Base-by-base conservation (phyloP, 257 asterid species). In the Solanum tacnaense region DNA sequence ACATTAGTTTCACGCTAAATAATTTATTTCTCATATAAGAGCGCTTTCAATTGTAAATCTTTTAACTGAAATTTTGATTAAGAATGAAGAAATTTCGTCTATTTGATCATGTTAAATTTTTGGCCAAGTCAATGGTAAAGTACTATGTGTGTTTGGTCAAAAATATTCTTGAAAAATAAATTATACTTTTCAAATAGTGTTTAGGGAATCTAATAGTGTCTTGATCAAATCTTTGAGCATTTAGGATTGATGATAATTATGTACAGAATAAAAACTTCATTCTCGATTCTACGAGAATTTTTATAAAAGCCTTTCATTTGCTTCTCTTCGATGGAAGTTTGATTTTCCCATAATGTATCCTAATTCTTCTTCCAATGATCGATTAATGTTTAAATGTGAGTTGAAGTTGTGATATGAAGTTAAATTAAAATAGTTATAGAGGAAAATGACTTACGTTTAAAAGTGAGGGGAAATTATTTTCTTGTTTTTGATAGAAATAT, bases 31-130 rank as follows among this genome's bases (percentile, higher is more conserved):
- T 46, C 58, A 13, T 13, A 13, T 46, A 13, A 46, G 1, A 46
- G 20, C 18, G 0, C 4, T 56, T 56, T 56, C 9, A 2, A 52
- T 2, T 16, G 1, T 56, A 56, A 2, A 0, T 56, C 18, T 46
- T 20, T 56, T 0, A 56, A 18, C 0, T 56, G n/a, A 56, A 0
- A 56, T 18, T 56, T 0, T 56, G n/a, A 56, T 6, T 6, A 18
- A 56, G 4, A 56, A 56, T 6, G 0, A 0, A 6, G 9, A 0
- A 1, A 56, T 7, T 20, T 56, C 2, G 4, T 6, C 11, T 20
- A 56, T 56, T 7, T 56, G 5, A 56, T 7, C 5, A 20, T 23
- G 15, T n/a, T 62, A 6, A 62, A 62, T 23, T 62, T 62, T 62
- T n/a, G 7, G 31, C 5, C 13, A 62, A 62, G 71, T 62, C 71